Base-by-base conservation (phyloP, 345 rosid species). In the Erodium maritimum region DNA sequence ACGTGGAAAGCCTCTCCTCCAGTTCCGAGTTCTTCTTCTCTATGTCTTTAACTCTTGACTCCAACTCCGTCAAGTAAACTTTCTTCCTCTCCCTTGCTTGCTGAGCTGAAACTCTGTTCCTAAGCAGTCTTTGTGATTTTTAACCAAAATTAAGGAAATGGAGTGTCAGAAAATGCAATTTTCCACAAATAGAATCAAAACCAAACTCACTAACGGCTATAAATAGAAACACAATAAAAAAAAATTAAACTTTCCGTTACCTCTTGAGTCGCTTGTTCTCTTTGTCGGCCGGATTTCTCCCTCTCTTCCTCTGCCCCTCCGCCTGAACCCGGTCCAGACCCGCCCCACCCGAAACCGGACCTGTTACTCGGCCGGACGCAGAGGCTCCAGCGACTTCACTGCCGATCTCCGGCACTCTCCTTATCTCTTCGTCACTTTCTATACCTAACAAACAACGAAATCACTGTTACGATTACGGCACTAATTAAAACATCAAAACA, bases 1-100 rank as follows among this genome's bases (percentile, higher is more conserved):
- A 64, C 24, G 99, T 93, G 68, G 97, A 90, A 17, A 87, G 84
- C 63, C 79, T 78, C 76, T 93, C 99, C 55, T 90, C 91, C 63
- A 90, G 88, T 70, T 90, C 91, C 17, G 95, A 85, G 80, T 93
- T 93, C 62, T 78, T 85, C 76, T 74, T 85, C 80, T 87, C 96
- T 81, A 90, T 75, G 63, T 87, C 91, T 86, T 76, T 78, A 56
- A 83, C 94, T 81, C 79, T 87, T 4, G 59, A 61, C 69, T 93
- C 96, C 79, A 93, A 68, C 19, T 85, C 97, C 57, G 5, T 74
- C 82, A 93, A 65, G 80, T 93, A 90, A 2, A 83, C 99, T 54
- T 93, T 93, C 65, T 93, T 93, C 81, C 97, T 85, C 68, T 93
- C 99, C 75, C 99, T 87, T 46, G 97, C 99, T 73, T 93, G 99